Evolutionary conservation across 257 asterid species (phyloP).

Genomic region (Solanum raphanifolium): DNA sequence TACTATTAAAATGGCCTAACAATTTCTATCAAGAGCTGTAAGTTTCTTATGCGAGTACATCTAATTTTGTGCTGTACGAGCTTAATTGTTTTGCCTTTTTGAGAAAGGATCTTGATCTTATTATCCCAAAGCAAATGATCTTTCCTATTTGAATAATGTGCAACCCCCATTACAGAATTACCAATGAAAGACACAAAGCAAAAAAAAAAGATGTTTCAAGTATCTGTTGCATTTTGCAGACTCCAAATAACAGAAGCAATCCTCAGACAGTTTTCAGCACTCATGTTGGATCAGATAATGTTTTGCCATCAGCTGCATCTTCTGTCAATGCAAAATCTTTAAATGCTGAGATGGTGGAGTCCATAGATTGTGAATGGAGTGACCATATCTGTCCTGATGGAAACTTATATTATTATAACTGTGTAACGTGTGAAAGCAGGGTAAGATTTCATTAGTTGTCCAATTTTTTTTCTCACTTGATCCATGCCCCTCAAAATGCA

Average conservation of each 20-base stretch:
- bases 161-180: background rate
- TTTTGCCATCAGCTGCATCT: slow-evolving; percentile 16
- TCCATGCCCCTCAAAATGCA: background rate
- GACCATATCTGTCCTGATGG: slow-evolving; percentile 91
- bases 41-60: background rate
- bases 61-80: background rate
- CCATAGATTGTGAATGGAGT: slow-evolving; percentile 82
- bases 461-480: background rate
- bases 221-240: slow-evolving; percentile 24
- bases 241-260: slow-evolving; percentile 33
- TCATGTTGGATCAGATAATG: slow-evolving; percentile 13
- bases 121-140: slow-evolving; percentile 1
- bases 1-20: background rate
- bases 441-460: slow-evolving; percentile 15
- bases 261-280: slow-evolving; percentile 15
- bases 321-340: slow-evolving; percentile 21
- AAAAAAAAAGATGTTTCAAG: background rate
- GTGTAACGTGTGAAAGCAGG: slow-evolving; percentile 81
- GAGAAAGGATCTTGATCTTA: background rate
- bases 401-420: slow-evolving; percentile 60
- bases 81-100: background rate
- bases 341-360: slow-evolving; percentile 22
- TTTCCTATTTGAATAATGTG: background rate
- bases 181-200: background rate
- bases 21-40: background rate